phyloP scores from a whole-genome alignment of 495 filamentous ascomycete genomes.

The Xylaria castorea region DNA sequence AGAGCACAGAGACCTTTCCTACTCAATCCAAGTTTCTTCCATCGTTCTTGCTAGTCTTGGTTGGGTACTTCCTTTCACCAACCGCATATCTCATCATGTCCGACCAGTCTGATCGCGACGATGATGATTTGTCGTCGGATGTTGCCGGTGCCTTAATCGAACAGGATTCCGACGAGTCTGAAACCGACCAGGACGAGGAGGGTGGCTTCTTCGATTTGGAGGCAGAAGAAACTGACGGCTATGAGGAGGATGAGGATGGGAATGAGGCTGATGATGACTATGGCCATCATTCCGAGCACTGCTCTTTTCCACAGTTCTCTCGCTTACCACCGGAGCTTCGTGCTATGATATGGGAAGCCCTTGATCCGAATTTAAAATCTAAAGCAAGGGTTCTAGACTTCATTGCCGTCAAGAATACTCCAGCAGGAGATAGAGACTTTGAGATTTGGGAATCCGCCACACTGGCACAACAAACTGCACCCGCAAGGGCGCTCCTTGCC shows the following conservation, averaged over 20 bases:
- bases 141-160: neutral
- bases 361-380: constrained; percentile 44
- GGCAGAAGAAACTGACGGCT: constrained; percentile 36
- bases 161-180: constrained; percentile 23
- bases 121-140: constrained; percentile 10
- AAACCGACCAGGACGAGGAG: constrained; percentile 24
- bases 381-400: constrained; percentile 40
- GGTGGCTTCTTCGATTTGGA: constrained; percentile 40
- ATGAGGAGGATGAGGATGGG: constrained; percentile 28
- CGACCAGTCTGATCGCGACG: constrained; percentile 17
- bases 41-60: neutral
- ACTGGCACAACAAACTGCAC: constrained; percentile 40
- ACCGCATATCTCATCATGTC: constrained; percentile 13
- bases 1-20: neutral
- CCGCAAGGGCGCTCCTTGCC: constrained; percentile 42
- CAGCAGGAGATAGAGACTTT: neutral
- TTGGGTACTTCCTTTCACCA: neutral
- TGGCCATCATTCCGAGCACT: constrained; percentile 14
- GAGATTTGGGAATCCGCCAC: constrained; percentile 26
- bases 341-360: constrained; percentile 47
- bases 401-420: neutral
- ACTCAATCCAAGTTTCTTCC: neutral
- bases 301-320: constrained; percentile 48
- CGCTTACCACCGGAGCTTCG: constrained; percentile 50
- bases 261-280: constrained; percentile 25